Percentiles rank a stretch among this genome's conserved stretches.
phyloP scores from a whole-genome alignment of 2,329 filamentous ascomycete species.

The Aureobasidium sp. region DNA sequence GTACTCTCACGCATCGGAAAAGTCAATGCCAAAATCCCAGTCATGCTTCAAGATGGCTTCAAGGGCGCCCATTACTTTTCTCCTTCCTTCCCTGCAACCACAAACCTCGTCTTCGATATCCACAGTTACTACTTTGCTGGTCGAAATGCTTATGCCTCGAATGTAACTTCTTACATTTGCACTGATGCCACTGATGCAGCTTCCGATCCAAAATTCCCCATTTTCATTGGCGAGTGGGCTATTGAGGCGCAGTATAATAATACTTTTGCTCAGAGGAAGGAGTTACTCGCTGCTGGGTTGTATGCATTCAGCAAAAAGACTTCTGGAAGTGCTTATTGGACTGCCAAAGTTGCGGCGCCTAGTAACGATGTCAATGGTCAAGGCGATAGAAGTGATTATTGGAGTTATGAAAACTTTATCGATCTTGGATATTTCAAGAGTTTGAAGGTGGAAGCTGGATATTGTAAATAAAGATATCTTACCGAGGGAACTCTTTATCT shows the following conservation, averaged over 20 bases:
- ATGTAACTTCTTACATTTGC: conserved; percentile 31
- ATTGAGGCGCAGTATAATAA: conserved; percentile 38
- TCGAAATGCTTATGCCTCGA: conserved; percentile 27
- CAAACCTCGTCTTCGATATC: conserved; percentile 36
- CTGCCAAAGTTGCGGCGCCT: not conserved
- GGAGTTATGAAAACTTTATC: not conserved
- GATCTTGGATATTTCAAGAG: not conserved
- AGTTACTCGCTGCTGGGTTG: conserved; percentile 33
- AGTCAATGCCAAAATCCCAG: conserved; percentile 32
- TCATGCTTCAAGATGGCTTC: conserved; percentile 40
- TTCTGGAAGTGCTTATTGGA: conserved; percentile 35
- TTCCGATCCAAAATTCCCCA: conserved; percentile 32
- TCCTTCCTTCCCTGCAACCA: conserved; percentile 27
- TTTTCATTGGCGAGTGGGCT: conserved; percentile 41
- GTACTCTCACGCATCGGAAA: conserved; percentile 29
- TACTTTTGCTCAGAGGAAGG: conserved; percentile 30
- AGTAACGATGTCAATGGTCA: not conserved
- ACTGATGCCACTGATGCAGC: conserved; percentile 28
- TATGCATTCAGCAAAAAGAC: conserved; percentile 38
- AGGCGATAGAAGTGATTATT: not conserved
- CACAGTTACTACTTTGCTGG: conserved; percentile 37
- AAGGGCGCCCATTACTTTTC: conserved; percentile 31
- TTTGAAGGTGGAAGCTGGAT: too few species aligned
- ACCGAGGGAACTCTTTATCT: too few species aligned
- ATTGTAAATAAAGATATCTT: too few species aligned